Evolutionary conservation across 2,329 filamentous ascomycete genomes (phyloP), one percentile per base, ranked within the genome.

Genomic region (Phaeosphaeria sp.): DNA sequence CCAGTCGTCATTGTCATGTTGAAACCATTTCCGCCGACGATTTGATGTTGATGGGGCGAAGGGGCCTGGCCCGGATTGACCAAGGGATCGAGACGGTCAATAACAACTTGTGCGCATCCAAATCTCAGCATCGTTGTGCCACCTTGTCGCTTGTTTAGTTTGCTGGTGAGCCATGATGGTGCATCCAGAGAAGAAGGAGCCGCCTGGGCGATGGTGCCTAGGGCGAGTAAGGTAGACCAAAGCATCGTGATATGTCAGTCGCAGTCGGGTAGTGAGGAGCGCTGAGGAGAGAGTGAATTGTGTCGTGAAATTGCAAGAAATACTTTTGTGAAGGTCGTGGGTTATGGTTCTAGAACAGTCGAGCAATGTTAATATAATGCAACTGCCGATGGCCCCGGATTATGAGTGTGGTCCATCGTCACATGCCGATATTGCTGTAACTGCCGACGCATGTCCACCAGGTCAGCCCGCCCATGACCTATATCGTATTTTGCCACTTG

Each of bases 11-110:
- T 82, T 1, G 79, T 74, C 15, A 74, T 70, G 56, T 82, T 81
- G 73, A 82, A 82, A 0, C 78, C 79, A 59, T 82, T 78, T 3
- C 81, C 81, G 24, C 78, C 77, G 2, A 75, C 77, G 46, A 79
- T 72, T 61, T 79, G 78, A 60, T 79, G 77, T 55, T 74, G 64
- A 51, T 79, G 77, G 1, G 74, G 72, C 0, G 74, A 75, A 2
- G 68, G 74, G 1, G 67, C 53, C 27, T 65, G 60, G 11, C 77
- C 77, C 0, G 77, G 77, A 54, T 77, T 77, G 48, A 78, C 76
- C 13, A 74, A 59, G 22, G 72, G 72, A 47, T 74, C 72, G 21
- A 74, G 64, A 8, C 72, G 65, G 47, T 74, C 72, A 50, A 74
- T 71, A 44, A 72, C 69, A 9, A 67, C 65, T 49, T 74, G 71